Base-by-base conservation (phyloP, 2,329 filamentous ascomycete genomes). In the Ascomycota sp. region DNA sequence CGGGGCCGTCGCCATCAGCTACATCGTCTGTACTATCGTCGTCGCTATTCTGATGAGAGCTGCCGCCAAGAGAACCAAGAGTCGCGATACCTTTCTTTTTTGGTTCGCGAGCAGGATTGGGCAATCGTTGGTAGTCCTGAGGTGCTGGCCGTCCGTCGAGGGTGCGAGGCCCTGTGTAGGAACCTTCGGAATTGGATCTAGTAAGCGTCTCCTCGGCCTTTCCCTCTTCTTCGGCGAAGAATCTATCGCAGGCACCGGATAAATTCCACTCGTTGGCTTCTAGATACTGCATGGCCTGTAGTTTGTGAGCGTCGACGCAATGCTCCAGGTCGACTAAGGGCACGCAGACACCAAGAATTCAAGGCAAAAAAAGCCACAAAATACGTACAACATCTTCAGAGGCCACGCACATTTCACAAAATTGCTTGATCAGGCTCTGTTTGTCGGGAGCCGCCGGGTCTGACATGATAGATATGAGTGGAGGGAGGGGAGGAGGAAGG, bases 211-310 rank as follows among this genome's bases (percentile, higher is more conserved):
- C 56, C 38, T 58, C 55, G 27, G 55, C 52, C 7, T 47, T 54
- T 36, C 67, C 62, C 24, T 72, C 68, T 27, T 62, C 55, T 37
- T 68, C 61, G 38, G 62, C 59, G 47, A 69, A 80, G 55, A 64
- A 78, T 33, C 69, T 64, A 25, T 68, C 62, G 35, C 68, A 64
- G 11, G 76, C 76, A 4, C 34, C 13, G 8, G 25, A 16, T 9
- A 28, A 25, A 21, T 36, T 33, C 37, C 37, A 38, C 10, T 36
- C 26, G 30, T 38, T 30, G 27, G 65, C 63, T 16, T 61, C 58
- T 7, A 86, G 68, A 42, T 77, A 77, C 39, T 74, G 62, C 36
- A 61, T 61, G 32, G 77, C 77, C 76, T 83, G 40, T 33, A 8
- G 8, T 29, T 6, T 4, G 8, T 26, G 21, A 21, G 25, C 24